Percentiles rank a stretch among this genome's conserved stretches.
Conservation (phyloP, 805 yeast genomes). For the Wickerhamiella azyma region DNA sequence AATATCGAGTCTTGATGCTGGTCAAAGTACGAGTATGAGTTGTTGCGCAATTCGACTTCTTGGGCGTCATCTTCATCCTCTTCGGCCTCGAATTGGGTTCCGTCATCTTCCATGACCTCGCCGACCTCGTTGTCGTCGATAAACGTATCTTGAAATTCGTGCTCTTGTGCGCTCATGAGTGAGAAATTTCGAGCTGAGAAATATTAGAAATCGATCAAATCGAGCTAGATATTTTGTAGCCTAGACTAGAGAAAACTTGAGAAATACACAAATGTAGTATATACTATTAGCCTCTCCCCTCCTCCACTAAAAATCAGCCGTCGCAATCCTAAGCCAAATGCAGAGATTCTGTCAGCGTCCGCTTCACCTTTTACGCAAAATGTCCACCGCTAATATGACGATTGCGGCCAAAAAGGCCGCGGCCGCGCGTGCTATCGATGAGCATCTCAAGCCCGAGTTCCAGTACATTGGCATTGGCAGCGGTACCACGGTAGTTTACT, state of each 20-base stretch:
- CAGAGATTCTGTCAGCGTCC: not conserved
- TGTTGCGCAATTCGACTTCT: constrained; percentile 79
- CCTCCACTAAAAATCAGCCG: not conserved
- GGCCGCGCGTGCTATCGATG: constrained; percentile 87
- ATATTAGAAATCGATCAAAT: not conserved
- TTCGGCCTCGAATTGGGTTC: constrained; percentile 11
- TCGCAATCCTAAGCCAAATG: not conserved
- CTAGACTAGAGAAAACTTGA: no score
- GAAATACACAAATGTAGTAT: no score
- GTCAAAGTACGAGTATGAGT: constrained; percentile 82
- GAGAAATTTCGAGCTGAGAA: not conserved
- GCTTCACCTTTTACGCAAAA: not conserved
- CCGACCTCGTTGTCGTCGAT: constrained; percentile 20
- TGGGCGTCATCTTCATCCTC: constrained; percentile 33
- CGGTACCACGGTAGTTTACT: constrained; percentile 95
- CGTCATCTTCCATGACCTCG: constrained; percentile 12
- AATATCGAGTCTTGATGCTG: constrained; percentile 79
- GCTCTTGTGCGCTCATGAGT: constrained; percentile 21
- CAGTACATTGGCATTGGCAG: constrained; percentile 87
- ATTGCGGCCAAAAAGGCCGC: constrained; percentile 58
- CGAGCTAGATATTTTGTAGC: not conserved
- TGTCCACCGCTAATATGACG: constrained; percentile 7
- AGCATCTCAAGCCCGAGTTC: constrained; percentile 54
- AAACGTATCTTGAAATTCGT: constrained; percentile 16
- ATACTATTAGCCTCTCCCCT: no score